phyloP scores from a whole-genome alignment of 257 asterid genomes.

The Capsicum pubescens region DNA sequence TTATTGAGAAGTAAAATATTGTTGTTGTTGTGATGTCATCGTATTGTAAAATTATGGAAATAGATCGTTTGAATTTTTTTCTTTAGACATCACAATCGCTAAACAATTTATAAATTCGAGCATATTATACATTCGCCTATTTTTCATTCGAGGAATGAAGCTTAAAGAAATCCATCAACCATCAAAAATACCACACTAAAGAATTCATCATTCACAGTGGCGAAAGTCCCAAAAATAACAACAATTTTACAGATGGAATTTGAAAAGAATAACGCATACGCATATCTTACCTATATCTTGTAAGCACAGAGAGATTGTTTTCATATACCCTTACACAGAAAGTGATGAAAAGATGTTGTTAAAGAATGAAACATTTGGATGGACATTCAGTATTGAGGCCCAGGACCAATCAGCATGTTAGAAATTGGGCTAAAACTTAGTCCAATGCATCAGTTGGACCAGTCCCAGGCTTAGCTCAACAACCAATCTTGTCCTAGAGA shows the following conservation, averaged over 20 bases:
- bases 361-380: too few relatives aligned
- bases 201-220: neutral
- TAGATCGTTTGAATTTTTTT: neutral
- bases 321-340: too few relatives aligned
- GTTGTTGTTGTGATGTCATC: neutral
- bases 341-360: too few relatives aligned
- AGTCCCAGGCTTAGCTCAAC: neutral
- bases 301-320: too few relatives aligned
- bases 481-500: too few relatives aligned
- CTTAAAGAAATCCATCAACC: neutral
- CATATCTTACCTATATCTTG: too few relatives aligned
- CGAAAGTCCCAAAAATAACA: neutral
- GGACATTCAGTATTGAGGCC: neutral
- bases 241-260: neutral
- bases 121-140: neutral
- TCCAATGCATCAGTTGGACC: conserved; percentile 4
- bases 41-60: neutral
- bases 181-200: accelerated
- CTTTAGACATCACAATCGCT: neutral
- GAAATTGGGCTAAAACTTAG: neutral
- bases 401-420: neutral
- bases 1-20: too few relatives aligned
- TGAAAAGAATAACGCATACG: too few relatives aligned
- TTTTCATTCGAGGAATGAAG: too few relatives aligned
- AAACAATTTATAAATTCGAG: neutral